Percentiles rank a stretch among this genome's conserved stretches.
Conservation (phyloP, 163 green algal genomes). For the Chlamydomonas reinhardtii region DNA sequence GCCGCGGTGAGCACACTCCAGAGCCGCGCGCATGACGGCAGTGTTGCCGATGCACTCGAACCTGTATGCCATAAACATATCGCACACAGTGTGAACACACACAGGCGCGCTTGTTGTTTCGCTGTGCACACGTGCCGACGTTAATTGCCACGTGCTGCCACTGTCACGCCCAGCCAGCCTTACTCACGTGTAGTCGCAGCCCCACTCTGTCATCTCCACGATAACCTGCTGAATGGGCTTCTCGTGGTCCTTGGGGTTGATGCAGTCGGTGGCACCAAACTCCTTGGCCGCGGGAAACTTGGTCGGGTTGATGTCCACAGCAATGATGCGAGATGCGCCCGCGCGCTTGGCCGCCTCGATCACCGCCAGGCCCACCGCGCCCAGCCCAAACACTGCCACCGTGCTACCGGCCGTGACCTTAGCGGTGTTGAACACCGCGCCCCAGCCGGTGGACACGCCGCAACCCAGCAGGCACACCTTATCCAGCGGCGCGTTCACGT, state of each 20-base stretch:
- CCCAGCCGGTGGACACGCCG: conserved; percentile 92
- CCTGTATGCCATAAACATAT: not conserved
- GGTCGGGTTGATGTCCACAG: conserved; percentile 86
- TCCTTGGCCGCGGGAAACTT: conserved; percentile 91
- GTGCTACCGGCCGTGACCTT: conserved; percentile 91
- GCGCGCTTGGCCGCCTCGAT: conserved; percentile 80
- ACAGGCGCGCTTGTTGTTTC: too few species aligned
- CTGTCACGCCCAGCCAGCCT: too few species aligned
- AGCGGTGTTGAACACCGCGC: conserved; percentile 96
- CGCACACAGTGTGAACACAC: too few species aligned
- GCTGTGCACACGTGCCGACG: too few species aligned
- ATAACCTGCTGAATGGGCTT: conserved; percentile 93
- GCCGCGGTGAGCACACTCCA: conserved; percentile 94
- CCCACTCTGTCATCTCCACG: conserved; percentile 93
- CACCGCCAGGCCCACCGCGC: conserved; percentile 94
- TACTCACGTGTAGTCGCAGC: conserved; percentile 94
- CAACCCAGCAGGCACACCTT: conserved; percentile 95
- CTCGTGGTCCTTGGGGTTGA: conserved; percentile 94
- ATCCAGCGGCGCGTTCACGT: conserved; percentile 82
- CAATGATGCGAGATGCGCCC: conserved; percentile 91
- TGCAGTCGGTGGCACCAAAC: conserved; percentile 94
- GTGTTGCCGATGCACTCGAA: conserved; percentile 94
- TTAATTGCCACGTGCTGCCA: too few species aligned
- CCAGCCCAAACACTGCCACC: conserved; percentile 95
- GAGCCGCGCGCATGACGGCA: conserved; percentile 94